Conservation (phyloP, 164 flowering plant genomes). For the Macadamia integrifolia region DNA sequence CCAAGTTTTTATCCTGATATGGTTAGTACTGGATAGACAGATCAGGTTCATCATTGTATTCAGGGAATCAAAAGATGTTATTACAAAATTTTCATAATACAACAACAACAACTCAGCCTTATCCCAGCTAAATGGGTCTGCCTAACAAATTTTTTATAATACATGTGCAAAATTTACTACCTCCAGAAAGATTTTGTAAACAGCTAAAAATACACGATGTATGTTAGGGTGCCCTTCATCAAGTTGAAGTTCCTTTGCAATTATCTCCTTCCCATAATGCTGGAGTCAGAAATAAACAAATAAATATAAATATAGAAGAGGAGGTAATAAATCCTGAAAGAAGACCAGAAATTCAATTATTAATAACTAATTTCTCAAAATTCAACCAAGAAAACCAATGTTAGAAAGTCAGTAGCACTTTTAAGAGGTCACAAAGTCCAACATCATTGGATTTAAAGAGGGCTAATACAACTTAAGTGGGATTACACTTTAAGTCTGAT, state of each 20-base stretch:
- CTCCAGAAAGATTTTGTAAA: constrained; percentile 65
- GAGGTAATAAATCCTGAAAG: not conserved
- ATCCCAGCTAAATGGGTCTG: too few species aligned
- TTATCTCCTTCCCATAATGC: constrained; percentile 59
- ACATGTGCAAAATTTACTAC: constrained; percentile 16
- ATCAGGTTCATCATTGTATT: not conserved
- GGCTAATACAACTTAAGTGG: not conserved
- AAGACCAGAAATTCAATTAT: not conserved
- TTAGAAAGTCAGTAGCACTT: too few species aligned
- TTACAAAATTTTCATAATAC: too few species aligned
- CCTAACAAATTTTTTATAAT: too few species aligned
- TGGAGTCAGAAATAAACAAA: constrained; percentile 7
- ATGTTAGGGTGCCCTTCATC: constrained; percentile 52
- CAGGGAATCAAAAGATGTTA: too few species aligned
- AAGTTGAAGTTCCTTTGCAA: constrained; percentile 56
- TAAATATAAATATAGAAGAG: not conserved
- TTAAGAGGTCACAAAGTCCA: not conserved
- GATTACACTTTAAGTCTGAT: too few species aligned
- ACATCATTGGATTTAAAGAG: not conserved
- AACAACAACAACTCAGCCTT: too few species aligned
- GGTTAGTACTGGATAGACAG: too few species aligned
- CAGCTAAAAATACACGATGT: constrained; percentile 40
- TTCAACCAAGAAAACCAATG: too few species aligned
- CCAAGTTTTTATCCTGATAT: too few species aligned
- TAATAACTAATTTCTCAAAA: too few species aligned